Base-by-base conservation (phyloP, 345 rosid species). In the Eucalyptus globulus region DNA sequence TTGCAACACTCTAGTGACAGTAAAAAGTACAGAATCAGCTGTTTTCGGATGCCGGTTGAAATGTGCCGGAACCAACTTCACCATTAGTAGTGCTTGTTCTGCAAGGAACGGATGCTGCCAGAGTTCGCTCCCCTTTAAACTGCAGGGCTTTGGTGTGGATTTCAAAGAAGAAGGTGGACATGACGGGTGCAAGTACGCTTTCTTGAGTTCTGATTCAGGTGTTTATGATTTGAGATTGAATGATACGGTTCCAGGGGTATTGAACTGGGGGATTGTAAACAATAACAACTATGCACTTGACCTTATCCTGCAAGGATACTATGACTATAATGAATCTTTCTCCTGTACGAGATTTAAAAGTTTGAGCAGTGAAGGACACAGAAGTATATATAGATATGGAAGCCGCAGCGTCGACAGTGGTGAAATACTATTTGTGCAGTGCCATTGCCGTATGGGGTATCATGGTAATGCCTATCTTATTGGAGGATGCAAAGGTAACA, bases 391-490 rank as follows among this genome's bases (percentile, higher is more conserved):
- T n/a, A n/a, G 3, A 15, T 15, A 50, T 50, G 0, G 19, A 14
- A 2, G 21, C 17, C 6, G 6, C 54, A 6, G 21, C 54, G 21
- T 3, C 54, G 4, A 7, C 21, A 51, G 3, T 6, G 3, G 19
- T 3, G 54, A 51, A 16, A 51, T 16, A 0, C 4, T 6, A 15
- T 51, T 0, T 51, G 0, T 1, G 21, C 8, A 3, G 21, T 51
- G 54, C 54, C 1, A 1, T 51, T 51, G 54, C 4, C 0, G 1
- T 1, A 1, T 0, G 21, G 54, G 54, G 19, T 51, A 51, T 51
- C 8, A 0, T 51, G 54, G 54, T 51, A 51, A 51, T 0, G 54
- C 54, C 8, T 51, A 51, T 51, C 0, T 2, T 51, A 0, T 1
- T 15, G 8, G 1, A 15, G 54, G 54, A 51, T 51, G 54, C 56